Percentiles rank a stretch among this genome's conserved stretches.
Conservation (phyloP, 257 asterid species). For the Nyctanthes arbortristis region DNA sequence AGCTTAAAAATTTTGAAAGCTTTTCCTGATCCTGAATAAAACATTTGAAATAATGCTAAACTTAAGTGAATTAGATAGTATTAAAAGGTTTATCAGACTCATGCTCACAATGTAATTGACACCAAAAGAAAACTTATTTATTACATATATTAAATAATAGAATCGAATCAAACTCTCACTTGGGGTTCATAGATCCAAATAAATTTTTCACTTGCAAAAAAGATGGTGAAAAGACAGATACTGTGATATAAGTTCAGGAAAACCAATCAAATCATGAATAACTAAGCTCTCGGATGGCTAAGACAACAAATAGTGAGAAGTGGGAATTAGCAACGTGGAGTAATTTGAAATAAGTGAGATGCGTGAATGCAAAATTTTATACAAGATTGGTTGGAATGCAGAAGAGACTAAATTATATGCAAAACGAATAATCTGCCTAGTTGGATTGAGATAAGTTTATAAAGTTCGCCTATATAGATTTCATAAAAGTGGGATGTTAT, state of each 20-base stretch:
- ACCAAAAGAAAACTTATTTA: not conserved
- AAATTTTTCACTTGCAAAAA: not conserved
- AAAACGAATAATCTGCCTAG: not conserved
- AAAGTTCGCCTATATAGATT: not conserved
- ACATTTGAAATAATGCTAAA: conserved; percentile 4
- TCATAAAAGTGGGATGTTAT: not conserved
- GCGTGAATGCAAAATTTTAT: not conserved
- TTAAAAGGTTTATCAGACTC: not conserved
- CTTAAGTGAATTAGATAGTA: conserved; percentile 5
- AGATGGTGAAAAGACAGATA: not conserved
- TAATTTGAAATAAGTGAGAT: not conserved
- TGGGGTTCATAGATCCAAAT: not conserved
- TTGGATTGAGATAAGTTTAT: not conserved
- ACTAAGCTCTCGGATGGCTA: not conserved
- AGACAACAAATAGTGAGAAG: not conserved
- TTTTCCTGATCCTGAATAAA: conserved; percentile 56
- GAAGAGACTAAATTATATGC: not conserved
- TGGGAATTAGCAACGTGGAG: not conserved
- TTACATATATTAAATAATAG: not conserved
- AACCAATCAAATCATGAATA: not conserved
- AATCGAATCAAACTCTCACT: not conserved
- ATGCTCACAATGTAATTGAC: not conserved
- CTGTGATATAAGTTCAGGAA: not conserved
- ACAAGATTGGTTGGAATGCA: not conserved
- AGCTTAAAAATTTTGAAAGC: conserved; percentile 59